Evolutionary conservation across 1,139 yeast species (phyloP).

Genomic region (Zygoascus meyerae): DNA sequence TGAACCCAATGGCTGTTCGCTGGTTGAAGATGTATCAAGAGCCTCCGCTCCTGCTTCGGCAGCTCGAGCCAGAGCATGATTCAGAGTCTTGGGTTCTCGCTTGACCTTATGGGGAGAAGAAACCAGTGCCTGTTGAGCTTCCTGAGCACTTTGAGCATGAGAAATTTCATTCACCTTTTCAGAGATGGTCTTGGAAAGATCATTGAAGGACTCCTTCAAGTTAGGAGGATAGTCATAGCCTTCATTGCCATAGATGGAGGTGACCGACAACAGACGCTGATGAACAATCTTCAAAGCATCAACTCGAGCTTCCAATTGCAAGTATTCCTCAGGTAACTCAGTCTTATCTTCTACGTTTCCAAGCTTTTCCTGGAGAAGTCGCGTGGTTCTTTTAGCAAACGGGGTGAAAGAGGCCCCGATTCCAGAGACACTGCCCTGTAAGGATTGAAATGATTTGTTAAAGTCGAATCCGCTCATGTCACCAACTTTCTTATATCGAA

Average conservation of each 20-base stretch:
- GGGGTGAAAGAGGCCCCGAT: slow-evolving; percentile 43
- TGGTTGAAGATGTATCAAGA: slow-evolving; percentile 29
- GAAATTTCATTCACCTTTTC: slow-evolving; percentile 64
- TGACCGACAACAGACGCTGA: slow-evolving; percentile 45
- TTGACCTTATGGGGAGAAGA: slow-evolving; percentile 43
- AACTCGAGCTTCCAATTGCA: slow-evolving; percentile 66
- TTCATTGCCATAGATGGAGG: slow-evolving; percentile 62
- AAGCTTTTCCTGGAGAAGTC: slow-evolving; percentile 70
- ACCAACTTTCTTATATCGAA: too few relatives aligned
- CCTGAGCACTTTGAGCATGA: slow-evolving; percentile 71
- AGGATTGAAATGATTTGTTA: slow-evolving; percentile 35
- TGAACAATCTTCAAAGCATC: slow-evolving; percentile 71
- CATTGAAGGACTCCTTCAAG: slow-evolving; percentile 62
- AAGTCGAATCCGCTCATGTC: slow-evolving; percentile 33
- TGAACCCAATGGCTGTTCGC: slow-evolving; percentile 38
- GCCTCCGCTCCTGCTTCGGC: slow-evolving; percentile 49
- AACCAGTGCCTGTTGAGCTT: slow-evolving; percentile 73
- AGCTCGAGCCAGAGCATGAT: slow-evolving; percentile 79
- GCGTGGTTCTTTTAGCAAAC: slow-evolving; percentile 74
- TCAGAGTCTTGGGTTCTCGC: slow-evolving; percentile 75
- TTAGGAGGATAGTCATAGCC: slow-evolving; percentile 85
- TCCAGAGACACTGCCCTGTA: slow-evolving; percentile 35
- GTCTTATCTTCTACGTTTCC: slow-evolving; percentile 78
- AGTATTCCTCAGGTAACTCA: slow-evolving; percentile 77
- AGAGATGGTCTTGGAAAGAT: slow-evolving; percentile 63